A percentile compares a stretch with the other conserved stretches of the same genome.
phyloP scores from a whole-genome alignment of 75 land plant genomes.

The Ceratopteris richardii region DNA sequence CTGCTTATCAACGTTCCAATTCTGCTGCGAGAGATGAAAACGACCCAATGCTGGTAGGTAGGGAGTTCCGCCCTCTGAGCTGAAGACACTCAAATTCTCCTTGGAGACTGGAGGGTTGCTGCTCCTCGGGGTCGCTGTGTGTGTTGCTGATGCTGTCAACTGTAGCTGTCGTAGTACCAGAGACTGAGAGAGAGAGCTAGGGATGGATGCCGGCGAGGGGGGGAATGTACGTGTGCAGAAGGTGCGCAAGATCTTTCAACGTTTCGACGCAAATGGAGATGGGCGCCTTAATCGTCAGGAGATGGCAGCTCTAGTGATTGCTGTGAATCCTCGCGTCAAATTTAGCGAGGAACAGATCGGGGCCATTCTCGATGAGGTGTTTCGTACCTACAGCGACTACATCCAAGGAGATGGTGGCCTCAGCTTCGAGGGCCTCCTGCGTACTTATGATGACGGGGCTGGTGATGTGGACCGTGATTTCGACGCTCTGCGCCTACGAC shows the following conservation, averaged over 20 bases:
- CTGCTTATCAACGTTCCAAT: too few species aligned
- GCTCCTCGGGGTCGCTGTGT: too few species aligned
- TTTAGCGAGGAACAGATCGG: constrained; percentile 32
- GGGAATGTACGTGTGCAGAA: constrained; percentile 37
- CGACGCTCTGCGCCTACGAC: constrained; percentile 27
- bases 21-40: too few species aligned
- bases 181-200: too few species aligned
- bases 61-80: too few species aligned
- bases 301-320: constrained; percentile 35
- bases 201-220: too few species aligned
- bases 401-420: constrained; percentile 27
- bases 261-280: constrained; percentile 27
- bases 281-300: constrained; percentile 28
- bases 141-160: neutral
- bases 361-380: constrained; percentile 35
- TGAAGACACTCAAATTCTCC: too few species aligned
- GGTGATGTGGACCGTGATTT: constrained; percentile 41
- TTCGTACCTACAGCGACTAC: constrained; percentile 28
- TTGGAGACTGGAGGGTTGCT: too few species aligned
- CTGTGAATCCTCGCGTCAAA: constrained; percentile 37
- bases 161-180: too few species aligned
- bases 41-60: too few species aligned
- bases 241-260: constrained; percentile 29
- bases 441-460: constrained; percentile 36
- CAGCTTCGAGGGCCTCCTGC: constrained; percentile 30